Evolutionary conservation across 1,284 basidiomycete species (phyloP), one percentile per base, ranked within the genome.

Genomic region (Cryptococcus maquisensis): DNA sequence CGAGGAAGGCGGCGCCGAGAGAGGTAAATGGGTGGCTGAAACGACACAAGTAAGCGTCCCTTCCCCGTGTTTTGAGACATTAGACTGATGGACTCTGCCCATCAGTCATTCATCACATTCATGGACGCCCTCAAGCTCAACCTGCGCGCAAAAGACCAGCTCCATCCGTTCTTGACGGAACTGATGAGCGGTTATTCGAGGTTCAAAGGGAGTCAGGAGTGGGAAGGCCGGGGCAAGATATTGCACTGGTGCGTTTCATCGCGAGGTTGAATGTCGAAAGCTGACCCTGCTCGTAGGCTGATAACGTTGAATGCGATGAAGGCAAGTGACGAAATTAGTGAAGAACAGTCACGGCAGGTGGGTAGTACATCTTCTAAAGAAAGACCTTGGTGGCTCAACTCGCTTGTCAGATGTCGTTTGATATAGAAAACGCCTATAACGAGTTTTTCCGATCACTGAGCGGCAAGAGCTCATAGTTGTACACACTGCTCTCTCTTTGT

Each of bases 221-320:
- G 91, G 88, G 91, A 97, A 78, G 92, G 92, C 0, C 81, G 95
- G 47, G 91, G 87, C 57, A 87, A 88, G 74, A 89, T 98, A 80
- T 83, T 98, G 52, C 86, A 87, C 59, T 98, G 95, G 95, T 92
- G 63, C 58, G 84, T 73, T n/a, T 4, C 21, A 18, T 23, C 26
- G 7, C 28, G 28, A 44, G 43, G 18, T 42, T 35, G 15, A 35
- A 16, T n/a, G 12, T 47, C 32, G 3, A 7, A 28, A 13, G 18
- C 43, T 39, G 20, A 53, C 23, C 23, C 20, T 16, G 35, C 24
- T 20, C n/a, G 24, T 60, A 94, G 92, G 93, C 81, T 98, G 40
- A 98, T 98, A 67, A 90, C 89, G 4, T 81, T 98, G 40, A 98
- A 98, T 66, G 87, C 86, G 2, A 96, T 98, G 91, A 91, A 92